Evolutionary conservation across 2,329 filamentous ascomycete species (phyloP).

Genomic region (Colletotrichum musicola): DNA sequence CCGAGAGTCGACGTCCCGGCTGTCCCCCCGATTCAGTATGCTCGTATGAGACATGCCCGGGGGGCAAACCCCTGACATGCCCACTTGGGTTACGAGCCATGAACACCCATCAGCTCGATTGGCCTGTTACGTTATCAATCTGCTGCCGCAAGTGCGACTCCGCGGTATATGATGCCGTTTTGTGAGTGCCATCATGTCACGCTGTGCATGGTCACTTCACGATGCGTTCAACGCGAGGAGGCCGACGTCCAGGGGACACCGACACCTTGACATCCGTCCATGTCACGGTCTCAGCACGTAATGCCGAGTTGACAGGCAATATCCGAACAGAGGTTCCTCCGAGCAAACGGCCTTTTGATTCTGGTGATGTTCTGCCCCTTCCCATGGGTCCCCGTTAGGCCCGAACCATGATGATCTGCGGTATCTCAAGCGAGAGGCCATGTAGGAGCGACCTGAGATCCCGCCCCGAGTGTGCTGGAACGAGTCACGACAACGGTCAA

Average conservation of each 20-base stretch:
- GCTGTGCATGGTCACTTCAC: constrained; percentile 25
- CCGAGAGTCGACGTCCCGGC: not conserved
- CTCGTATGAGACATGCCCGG: not conserved
- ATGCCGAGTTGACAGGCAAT: not conserved
- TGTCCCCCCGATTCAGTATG: not conserved
- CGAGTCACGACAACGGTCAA: not conserved
- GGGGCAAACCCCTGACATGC: not conserved
- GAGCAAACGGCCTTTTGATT: not conserved
- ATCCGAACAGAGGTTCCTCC: not conserved
- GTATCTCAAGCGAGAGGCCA: not conserved
- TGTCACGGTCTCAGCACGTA: not conserved
- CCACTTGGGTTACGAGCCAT: not conserved
- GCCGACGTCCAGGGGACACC: too few species aligned
- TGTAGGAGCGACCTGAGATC: not conserved
- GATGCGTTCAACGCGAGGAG: not conserved
- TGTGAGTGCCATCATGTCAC: constrained; percentile 19
- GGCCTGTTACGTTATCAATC: not conserved
- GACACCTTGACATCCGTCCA: not conserved
- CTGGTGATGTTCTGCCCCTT: too few species aligned
- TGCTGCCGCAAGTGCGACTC: constrained; percentile 22
- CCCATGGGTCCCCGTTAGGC: not conserved
- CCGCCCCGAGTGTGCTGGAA: not conserved
- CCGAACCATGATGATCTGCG: not conserved
- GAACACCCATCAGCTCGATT: not conserved
- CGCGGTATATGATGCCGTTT: not conserved